Percentiles rank a stretch among this genome's conserved stretches.
Conservation (phyloP, 2,329 filamentous ascomycete genomes). For the Verticillium dahliae region DNA sequence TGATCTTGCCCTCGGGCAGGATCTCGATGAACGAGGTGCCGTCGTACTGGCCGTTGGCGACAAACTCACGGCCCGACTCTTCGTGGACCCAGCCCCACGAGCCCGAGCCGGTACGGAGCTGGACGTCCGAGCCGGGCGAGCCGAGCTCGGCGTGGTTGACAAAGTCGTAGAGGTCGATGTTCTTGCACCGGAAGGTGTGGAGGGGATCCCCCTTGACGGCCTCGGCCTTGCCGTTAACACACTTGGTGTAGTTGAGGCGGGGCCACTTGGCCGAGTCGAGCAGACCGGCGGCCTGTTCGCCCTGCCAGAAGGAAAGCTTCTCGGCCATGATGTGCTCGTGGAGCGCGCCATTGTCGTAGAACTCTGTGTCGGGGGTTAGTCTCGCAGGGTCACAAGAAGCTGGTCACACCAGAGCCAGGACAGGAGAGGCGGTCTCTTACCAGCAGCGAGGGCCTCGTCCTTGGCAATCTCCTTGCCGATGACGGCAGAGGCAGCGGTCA, state of each 20-base stretch:
- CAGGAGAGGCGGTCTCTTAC: not conserved
- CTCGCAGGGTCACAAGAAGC: too few relatives aligned
- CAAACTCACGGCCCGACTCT: conserved; percentile 20
- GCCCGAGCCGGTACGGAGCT: conserved; percentile 15
- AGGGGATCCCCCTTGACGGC: conserved; percentile 9
- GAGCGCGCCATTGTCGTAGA: conserved; percentile 23
- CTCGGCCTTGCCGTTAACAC: conserved; percentile 8
- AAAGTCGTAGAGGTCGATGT: conserved; percentile 45
- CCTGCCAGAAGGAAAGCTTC: conserved; percentile 3
- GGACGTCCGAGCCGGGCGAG: conserved; percentile 18
- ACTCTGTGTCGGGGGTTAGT: conserved; percentile 3
- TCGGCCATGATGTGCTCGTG: conserved; percentile 16
- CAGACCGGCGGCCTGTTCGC: conserved; percentile 3
- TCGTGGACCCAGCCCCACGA: conserved; percentile 33
- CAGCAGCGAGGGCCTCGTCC: conserved; percentile 17
- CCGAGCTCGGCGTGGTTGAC: conserved; percentile 43
- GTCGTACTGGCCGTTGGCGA: conserved; percentile 18
- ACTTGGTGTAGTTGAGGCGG: conserved; percentile 8
- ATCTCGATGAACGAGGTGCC: conserved; percentile 37
- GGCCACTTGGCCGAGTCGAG: conserved; percentile 9
- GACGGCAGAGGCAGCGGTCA: conserved; percentile 2
- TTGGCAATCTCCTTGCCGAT: conserved; percentile 22
- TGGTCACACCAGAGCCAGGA: too few relatives aligned
- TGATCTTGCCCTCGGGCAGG: conserved; percentile 27
- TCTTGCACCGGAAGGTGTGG: conserved; percentile 11